Evolutionary conservation across 805 yeast species (phyloP).

Genomic region (Wilhelminamyces savonicus): DNA sequence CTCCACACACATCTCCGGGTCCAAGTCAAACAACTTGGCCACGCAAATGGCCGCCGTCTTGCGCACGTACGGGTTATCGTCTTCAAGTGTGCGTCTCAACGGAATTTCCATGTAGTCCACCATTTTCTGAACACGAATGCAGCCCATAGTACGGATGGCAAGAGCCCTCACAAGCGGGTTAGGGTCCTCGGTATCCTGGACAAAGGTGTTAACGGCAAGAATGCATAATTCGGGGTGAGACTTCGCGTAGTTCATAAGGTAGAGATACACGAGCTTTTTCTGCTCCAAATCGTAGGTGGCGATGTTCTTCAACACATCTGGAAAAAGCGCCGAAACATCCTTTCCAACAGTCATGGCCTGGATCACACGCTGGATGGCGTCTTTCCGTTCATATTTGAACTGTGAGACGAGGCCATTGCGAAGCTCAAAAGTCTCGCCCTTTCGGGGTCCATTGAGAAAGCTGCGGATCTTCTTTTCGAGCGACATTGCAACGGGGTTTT

Average conservation of each 20-base stretch:
- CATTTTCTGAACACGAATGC: constrained; percentile 92
- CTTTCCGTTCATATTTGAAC: constrained; percentile 91
- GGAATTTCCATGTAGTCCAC: constrained; percentile 93
- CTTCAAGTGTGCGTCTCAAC: constrained; percentile 72
- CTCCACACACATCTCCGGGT: constrained; percentile 74
- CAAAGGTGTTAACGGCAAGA: constrained; percentile 94
- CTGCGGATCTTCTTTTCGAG: constrained; percentile 38
- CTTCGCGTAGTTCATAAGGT: constrained; percentile 96
- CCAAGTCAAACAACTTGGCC: constrained; percentile 86
- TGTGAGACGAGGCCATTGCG: constrained; percentile 89
- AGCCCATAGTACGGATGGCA: constrained; percentile 98
- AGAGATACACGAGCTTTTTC: constrained; percentile 90
- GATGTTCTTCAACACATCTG: constrained; percentile 92
- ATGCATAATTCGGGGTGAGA: constrained; percentile 93
- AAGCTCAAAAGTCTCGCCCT: constrained; percentile 85
- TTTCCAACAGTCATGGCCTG: constrained; percentile 98
- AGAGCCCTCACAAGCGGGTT: constrained; percentile 93
- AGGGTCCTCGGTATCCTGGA: constrained; percentile 90
- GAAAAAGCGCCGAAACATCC: constrained; percentile 90
- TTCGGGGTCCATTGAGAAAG: constrained; percentile 38
- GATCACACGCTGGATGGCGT: constrained; percentile 93
- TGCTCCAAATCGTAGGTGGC: constrained; percentile 96
- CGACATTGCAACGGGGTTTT: constrained; percentile 22
- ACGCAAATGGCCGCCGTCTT: constrained; percentile 98
- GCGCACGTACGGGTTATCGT: constrained; percentile 95